Base-by-base conservation (phyloP, 306 rosid species). In the Lathyrus tuberosus region DNA sequence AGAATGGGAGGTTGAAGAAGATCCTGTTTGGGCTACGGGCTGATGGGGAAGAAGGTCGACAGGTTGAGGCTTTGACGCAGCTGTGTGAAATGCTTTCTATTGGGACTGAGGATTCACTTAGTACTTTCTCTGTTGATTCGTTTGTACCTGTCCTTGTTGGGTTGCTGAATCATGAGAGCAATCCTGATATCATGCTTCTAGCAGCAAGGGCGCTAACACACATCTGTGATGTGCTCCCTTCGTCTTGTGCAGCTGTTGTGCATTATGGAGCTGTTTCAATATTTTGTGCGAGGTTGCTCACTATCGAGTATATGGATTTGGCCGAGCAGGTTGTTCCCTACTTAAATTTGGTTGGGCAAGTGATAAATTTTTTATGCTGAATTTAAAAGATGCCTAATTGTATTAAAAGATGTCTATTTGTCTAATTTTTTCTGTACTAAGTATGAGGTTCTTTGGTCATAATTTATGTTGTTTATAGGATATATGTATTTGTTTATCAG, bases 131-230 rank as follows among this genome's bases (percentile, higher is more conserved):
- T 0, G 99, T 95, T 31, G 99, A 95, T 81, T 86, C 99, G 0
- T 95, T 95, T 16, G 97, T 95, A 43, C 97, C 99, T 1, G 96
- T 95, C 71, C 99, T 95, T 0, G 99, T 95, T 5, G 95, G 96
- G 56, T 80, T 95, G 86, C 89, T 95, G 48, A 95, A 91, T 79
- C 99, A 95, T 41, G 99, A 95, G 83, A 83, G 87, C 81, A 95
- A 95, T 76, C 96, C 99, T 5, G 97, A 95, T 82, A 87, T 95
- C n/a, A 95, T 95, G 99, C 97, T 95, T 26, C 92, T 95, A 3
- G 99, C 99, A 0, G 99, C 99, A 5, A 84, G 97, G 84, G 99
- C 99, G 8, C 86, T 95, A 2, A 95, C 99, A 11, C 97, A 95
- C 83, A 87, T 95, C 0, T 91, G 97, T 8, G 99, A 95, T 26